Evolutionary conservation across 768 basidiomycete genomes (phyloP), one percentile per base, ranked within the genome.

Genomic region (Kwoniella mangroviensis): DNA sequence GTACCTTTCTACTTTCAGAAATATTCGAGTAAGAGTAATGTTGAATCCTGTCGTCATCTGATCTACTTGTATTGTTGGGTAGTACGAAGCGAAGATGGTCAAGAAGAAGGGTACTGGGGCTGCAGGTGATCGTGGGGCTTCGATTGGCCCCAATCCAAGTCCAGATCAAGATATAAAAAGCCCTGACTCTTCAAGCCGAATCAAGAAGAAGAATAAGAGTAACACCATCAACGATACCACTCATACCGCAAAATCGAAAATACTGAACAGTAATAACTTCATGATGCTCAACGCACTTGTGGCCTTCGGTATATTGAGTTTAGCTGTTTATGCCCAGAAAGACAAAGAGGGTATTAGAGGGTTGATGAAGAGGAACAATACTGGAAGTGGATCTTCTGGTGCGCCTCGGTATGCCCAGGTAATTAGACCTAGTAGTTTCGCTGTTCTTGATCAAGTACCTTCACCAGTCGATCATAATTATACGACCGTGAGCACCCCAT

Each of bases 391-490:
- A 19, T 15, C 12, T 49, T 49, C 45, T 13, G 60, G 17, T 42
- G 19, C 49, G 40, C 68, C 68, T 22, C 41, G 41, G 21, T 63
- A 78, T 56, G 77, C 75, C n/a, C 77, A 79, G 53, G 59, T 71
- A n/a, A 79, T 79, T 54, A 63, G 61, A 51, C 75, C 71, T n/a
- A 63, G 57, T 45, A 68, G 67, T 41, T 76, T 76, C 24, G 71
- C 71, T 15, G 77, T 74, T 5, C 55, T 79, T n/a, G 56, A 63
- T 17, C 61, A 15, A n/a, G 77, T 76, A 13, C 71, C 70, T 24
- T 75, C 77, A 3, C 69, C 75, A 10, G 51, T 67, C 2, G 34
- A 69, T 43, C 43, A 53, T 13, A 79, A 79, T 58, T 73, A 63
- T 12, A 63, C 61, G 1, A 66, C 73, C 12, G 77, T 79, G 45